Conservation (phyloP, 257 asterid species). For the Nicotiana tomentosiformis region DNA sequence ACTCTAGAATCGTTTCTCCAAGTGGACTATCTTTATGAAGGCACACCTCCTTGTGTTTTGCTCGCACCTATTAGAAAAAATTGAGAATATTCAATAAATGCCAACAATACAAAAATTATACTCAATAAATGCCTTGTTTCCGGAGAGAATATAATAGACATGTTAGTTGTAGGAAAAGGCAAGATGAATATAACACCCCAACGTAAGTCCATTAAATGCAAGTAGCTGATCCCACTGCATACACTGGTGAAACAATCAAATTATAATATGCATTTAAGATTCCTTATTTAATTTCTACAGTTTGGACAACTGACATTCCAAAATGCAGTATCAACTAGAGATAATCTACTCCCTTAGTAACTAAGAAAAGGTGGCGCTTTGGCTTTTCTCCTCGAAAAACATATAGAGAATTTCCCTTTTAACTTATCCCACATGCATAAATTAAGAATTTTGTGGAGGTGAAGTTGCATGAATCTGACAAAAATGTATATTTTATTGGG, state of each 20-base stretch:
- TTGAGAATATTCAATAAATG: not conserved
- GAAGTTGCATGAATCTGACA: not conserved
- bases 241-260: not conserved
- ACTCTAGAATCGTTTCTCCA: conserved; percentile 96
- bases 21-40: conserved; percentile 99
- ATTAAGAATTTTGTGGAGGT: not conserved
- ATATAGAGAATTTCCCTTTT: not conserved
- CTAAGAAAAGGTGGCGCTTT: not conserved
- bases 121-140: not conserved
- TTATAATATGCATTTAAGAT: not conserved
- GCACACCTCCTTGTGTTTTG: conserved; percentile 99
- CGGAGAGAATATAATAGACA: not conserved
- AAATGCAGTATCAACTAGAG: not conserved
- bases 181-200: not conserved
- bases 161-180: not conserved
- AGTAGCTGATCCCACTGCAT: not conserved
- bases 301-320: not conserved
- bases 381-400: not conserved
- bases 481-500: not conserved
- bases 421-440: not conserved
- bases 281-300: not conserved
- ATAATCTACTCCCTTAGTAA: not conserved
- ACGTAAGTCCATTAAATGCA: not conserved
- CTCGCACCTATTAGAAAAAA: conserved; percentile 60
- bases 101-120: not conserved